Conservation (phyloP, 441 rosid species). For the Mallotus japonicus region DNA sequence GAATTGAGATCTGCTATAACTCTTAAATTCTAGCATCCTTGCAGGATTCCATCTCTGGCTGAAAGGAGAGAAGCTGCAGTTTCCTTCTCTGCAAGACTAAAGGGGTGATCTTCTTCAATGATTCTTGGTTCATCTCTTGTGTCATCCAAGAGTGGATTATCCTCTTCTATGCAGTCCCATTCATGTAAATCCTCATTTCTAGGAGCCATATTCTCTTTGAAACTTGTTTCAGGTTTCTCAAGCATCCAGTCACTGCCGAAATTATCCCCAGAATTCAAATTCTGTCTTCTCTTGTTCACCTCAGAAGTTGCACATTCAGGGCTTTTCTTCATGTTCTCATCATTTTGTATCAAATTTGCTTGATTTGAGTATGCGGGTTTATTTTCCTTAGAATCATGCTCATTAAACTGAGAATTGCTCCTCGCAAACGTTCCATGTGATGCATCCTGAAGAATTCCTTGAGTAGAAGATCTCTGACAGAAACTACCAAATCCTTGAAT, state of each 20-base stretch:
- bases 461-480: constrained; percentile 38
- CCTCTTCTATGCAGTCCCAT: constrained; percentile 38
- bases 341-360: constrained; percentile 16
- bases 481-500: constrained; percentile 92
- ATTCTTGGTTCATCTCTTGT: constrained; percentile 23
- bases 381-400: constrained; percentile 40
- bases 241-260: constrained; percentile 16
- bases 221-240: constrained; percentile 34
- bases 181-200: constrained; percentile 30
- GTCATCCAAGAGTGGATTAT: constrained; percentile 40
- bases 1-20: not conserved
- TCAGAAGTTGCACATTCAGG: not conserved
- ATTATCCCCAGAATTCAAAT: constrained; percentile 11
- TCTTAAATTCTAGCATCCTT: constrained; percentile 27
- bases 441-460: constrained; percentile 42
- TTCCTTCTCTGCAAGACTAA: constrained; percentile 32
- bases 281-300: constrained; percentile 15
- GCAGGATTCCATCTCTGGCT: constrained; percentile 33
- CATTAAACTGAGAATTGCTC: constrained; percentile 51
- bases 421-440: constrained; percentile 36
- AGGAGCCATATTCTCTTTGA: constrained; percentile 45
- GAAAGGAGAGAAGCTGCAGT: constrained; percentile 36
- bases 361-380: constrained; percentile 15
- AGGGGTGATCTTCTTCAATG: constrained; percentile 54
- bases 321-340: constrained; percentile 19